Base-by-base conservation (phyloP, 2,329 filamentous ascomycete genomes). In the Blastomyces emzantsi region DNA sequence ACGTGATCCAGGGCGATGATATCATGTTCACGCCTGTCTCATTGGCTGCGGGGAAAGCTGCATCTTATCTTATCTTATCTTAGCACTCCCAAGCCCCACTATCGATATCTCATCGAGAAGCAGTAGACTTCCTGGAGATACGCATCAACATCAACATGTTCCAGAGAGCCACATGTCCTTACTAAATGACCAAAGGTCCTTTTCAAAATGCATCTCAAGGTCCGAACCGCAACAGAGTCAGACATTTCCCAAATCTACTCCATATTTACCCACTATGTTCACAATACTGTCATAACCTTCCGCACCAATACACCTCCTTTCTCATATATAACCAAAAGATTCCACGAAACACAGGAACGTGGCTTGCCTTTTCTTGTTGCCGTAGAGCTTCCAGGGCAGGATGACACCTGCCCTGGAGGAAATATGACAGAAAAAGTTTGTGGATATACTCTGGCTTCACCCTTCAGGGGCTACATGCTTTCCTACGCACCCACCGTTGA, bases 401-500 rank as follows among this genome's bases (percentile, higher is more conserved):
- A 30, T 28, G 64, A 64, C 13, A 25, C n/a, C n/a, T 25, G 9
- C 11, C n/a, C 11, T 41, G 36, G n/a, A n/a, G 55, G 19, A 25
- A 60, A 65, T 54, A 57, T 52, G 9, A 51, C 60, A 17, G 62
- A 64, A 11, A 58, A 67, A 4, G 66, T 76, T 1, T 62, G 75
- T 13, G 76, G 76, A 28, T 79, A 74, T 63, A 66, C 70, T 39
- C 77, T 72, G 45, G 70, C 73, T 33, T 72, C 71, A 6, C 71
- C 72, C 2, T 79, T 76, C 62, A 72, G 75, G 2, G 72, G 70
- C 5, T 67, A 69, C 33, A 69, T 75, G 68, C 66, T 73, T 25
- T 74, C 74, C 1, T 79, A 78, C 64, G 73, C 70, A 15, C 71
- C 76, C 8, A 77, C 76, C 0, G 76, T 77, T 9, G 77, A 79